phyloP scores from a whole-genome alignment of 106 monocot species.

The Vanilla planifolia region DNA sequence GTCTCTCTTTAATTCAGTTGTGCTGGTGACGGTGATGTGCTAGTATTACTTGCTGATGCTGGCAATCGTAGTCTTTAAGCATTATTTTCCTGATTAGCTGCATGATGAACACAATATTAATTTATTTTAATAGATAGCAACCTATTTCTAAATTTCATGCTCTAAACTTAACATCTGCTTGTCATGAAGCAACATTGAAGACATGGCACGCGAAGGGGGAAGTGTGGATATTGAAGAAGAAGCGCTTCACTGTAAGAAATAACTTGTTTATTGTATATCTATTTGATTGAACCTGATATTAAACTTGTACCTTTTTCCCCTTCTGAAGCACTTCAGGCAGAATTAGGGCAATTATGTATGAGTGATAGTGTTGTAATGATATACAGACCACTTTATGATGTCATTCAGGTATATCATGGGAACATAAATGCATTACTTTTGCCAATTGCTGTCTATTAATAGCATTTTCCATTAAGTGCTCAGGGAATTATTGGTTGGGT shows the following conservation, averaged over 20 bases:
- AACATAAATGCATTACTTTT: constrained; percentile 2
- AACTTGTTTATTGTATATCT: not conserved
- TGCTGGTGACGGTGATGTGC: not conserved
- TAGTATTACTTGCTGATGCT: not conserved
- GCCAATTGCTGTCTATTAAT: not conserved
- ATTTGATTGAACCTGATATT: not conserved
- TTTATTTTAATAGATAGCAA: no score
- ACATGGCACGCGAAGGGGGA: constrained; percentile 87
- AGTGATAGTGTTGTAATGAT: constrained; percentile 36
- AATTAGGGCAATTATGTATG: constrained; percentile 64
- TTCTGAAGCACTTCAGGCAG: constrained; percentile 53
- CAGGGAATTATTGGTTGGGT: constrained; percentile 96
- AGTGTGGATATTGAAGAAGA: constrained; percentile 93
- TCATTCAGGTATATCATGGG: constrained; percentile 68
- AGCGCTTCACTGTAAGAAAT: constrained; percentile 57
- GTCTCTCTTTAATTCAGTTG: not conserved
- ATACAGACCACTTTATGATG: constrained; percentile 82
- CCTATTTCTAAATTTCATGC: no score
- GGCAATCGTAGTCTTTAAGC: not conserved
- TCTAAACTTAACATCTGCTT: no score
- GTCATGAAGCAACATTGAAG: constrained; percentile 81
- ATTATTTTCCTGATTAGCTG: not conserved
- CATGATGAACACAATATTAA: not conserved
- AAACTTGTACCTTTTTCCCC: constrained; percentile 6
- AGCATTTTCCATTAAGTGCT: constrained; percentile 3